Base-by-base conservation (phyloP, 208 protist genomes). In the Herpetomonas samuelpessoai region DNA sequence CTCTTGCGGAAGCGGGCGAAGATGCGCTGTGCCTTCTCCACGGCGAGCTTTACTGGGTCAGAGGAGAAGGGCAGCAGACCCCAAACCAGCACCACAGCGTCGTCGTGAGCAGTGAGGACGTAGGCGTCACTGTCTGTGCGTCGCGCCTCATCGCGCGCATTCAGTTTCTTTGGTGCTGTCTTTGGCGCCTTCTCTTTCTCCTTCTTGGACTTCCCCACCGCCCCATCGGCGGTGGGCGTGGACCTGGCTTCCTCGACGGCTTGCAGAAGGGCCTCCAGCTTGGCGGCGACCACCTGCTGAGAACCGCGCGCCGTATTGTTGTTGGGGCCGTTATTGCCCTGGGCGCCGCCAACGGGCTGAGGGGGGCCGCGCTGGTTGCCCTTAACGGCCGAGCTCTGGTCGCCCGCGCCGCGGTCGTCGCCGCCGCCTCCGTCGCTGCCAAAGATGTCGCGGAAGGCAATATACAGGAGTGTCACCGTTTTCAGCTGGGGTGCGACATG, bases 401-500 rank as follows among this genome's bases (percentile, higher is more conserved):
- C 22, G 44, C 16, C 44, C 10, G 19, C 44, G 4, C 9, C 16
- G 4, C 4, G 4, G 10, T 19, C 44, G 44, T 48, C 18, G 44
- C 16, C 44, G 19, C 44, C 44, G 16, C 16, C 44, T 9, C 44
- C 44, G 16, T 16, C 30, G 26, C 60, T 64, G 38, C 58, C 48
- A 57, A 69, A 71, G 54, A 74, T 71, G 56, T 86, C 75, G 24
- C 79, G 73, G 60, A 74, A 86, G 45, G 73, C 83, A n/a, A 90
- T 46, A 66, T 84, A 90, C 19, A 90, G 73, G 65, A 82, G 65
- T 38, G 83, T 90, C 38, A 90, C 62, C 19, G 73, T 86, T 64
- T 79, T 83, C n/a, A 79, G 60, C 65, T 79, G 74, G 26, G 81
- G 77, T 21, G 71, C 61, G 14, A 63, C 51, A 21, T 24, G 65